A percentile compares a stretch with the other conserved stretches of the same genome.
Evolutionary conservation across 192 early-diverging fungal species (phyloP).

Genomic region (Coemansia sp.): DNA sequence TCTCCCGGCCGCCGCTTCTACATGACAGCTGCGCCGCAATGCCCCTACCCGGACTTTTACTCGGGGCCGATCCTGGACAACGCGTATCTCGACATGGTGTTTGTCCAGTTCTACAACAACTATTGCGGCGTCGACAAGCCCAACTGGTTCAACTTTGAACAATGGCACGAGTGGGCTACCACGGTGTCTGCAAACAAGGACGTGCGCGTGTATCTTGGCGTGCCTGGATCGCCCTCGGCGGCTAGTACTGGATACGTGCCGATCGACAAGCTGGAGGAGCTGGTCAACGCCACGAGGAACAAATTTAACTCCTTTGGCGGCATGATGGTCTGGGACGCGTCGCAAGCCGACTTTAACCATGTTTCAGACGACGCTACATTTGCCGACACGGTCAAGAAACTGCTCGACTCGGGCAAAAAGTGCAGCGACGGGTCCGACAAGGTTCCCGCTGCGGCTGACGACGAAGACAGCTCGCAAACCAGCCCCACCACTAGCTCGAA

Average conservation of each 20-base stretch:
- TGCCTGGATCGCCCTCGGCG: slow-evolving; percentile 62
- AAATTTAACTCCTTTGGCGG: slow-evolving; percentile 68
- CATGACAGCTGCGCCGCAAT: slow-evolving; percentile 74
- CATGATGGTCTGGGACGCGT: slow-evolving; percentile 77
- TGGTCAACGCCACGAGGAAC: slow-evolving; percentile 54
- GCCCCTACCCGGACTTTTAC: slow-evolving; percentile 71
- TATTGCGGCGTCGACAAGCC: slow-evolving; percentile 63
- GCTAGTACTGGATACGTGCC: slow-evolving; percentile 64
- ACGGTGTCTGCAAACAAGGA: slow-evolving; percentile 60
- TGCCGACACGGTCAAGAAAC: slow-evolving; percentile 21
- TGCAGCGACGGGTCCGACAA: slow-evolving; percentile 32
- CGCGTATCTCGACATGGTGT: slow-evolving; percentile 70
- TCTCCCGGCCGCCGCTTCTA: slow-evolving; percentile 56
- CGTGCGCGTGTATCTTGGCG: slow-evolving; percentile 66
- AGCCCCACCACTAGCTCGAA: background rate
- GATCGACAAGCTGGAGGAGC: slow-evolving; percentile 50
- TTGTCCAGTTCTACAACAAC: slow-evolving; percentile 87
- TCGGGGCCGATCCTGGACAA: slow-evolving; percentile 61
- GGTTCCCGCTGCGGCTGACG: background rate
- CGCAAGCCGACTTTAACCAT: slow-evolving; percentile 61
- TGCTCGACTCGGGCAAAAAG: slow-evolving; percentile 41
- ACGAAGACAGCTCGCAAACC: background rate
- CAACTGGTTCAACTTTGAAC: slow-evolving; percentile 72
- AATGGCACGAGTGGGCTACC: slow-evolving; percentile 73
- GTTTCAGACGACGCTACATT: slow-evolving; percentile 15